phyloP scores from a whole-genome alignment of 177 flowering plant genomes.

The Vitis hybrid region DNA sequence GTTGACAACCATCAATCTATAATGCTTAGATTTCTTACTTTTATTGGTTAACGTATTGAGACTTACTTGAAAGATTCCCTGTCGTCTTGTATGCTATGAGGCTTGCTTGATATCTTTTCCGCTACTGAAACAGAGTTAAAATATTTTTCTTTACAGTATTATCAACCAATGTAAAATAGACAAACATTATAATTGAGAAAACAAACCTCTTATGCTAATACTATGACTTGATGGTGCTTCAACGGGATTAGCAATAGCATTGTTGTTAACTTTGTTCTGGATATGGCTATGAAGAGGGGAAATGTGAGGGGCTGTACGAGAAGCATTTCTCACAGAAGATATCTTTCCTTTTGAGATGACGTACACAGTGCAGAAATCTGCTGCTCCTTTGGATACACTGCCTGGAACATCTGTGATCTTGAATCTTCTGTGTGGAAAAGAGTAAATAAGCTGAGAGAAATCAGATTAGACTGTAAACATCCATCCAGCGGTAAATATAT shows the following conservation, averaged over 20 bases:
- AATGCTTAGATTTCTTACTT: not conserved
- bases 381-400: conserved; percentile 58
- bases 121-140: conserved; percentile 7
- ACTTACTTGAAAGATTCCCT: conserved; percentile 50
- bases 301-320: conserved; percentile 46
- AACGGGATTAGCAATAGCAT: not conserved
- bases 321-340: conserved; percentile 45
- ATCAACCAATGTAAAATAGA: not conserved
- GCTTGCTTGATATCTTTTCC: conserved; percentile 13
- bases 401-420: conserved; percentile 51
- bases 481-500: not conserved
- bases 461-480: not conserved
- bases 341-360: conserved; percentile 78
- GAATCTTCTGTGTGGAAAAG: conserved; percentile 45
- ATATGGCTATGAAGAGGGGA: conserved; percentile 44
- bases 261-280: conserved; percentile 18
- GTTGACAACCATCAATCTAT: not conserved
- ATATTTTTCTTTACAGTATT: no score
- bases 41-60: not conserved
- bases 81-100: conserved; percentile 33
- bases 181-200: not conserved
- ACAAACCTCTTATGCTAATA: conserved; percentile 38
- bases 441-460: not conserved
- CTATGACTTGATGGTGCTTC: conserved; percentile 18
- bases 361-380: conserved; percentile 85